phyloP scores from a whole-genome alignment of 2,329 filamentous ascomycete species.

The Salinomyces thailandicus region DNA sequence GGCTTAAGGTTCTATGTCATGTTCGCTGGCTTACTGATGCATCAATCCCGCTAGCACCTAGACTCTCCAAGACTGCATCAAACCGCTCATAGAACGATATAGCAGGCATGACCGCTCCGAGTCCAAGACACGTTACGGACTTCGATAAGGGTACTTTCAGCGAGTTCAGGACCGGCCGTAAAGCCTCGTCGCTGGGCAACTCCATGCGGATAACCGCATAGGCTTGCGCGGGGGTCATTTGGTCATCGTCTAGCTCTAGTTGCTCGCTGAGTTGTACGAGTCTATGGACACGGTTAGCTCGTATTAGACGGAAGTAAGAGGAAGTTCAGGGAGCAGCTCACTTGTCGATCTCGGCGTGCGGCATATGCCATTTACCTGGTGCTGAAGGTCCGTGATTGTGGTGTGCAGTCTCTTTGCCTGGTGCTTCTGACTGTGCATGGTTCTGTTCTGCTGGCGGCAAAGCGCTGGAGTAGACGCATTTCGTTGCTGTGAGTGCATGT shows the following conservation, averaged over 20 bases:
- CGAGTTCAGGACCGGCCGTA: conserved; percentile 11
- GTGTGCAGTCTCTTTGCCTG: no score
- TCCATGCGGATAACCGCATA: conserved; percentile 11
- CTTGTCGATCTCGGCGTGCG: conserved; percentile 20
- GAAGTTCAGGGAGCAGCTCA: conserved; percentile 7
- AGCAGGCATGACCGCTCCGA: conserved; percentile 13
- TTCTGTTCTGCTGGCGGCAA: no score
- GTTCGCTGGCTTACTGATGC: no score
- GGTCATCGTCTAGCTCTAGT: conserved; percentile 14
- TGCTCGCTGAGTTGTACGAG: conserved; percentile 12
- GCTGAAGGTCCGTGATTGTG: not conserved
- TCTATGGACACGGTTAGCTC: no score
- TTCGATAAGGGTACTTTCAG: conserved; percentile 11
- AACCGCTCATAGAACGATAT: conserved; percentile 1
- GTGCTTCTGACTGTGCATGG: no score
- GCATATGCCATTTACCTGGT: conserved; percentile 12
- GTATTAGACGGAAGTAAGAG: not conserved
- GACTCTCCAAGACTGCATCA: no score
- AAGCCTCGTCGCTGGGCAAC: conserved; percentile 7
- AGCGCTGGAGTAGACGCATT: conserved; percentile 11
- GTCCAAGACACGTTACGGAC: conserved; percentile 11
- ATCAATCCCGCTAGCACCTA: no score
- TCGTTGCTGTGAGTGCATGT: conserved; percentile 13
- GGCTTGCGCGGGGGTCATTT: conserved; percentile 16
- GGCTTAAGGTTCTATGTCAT: no score